Evolutionary conservation across 768 basidiomycete species (phyloP), one percentile per base, ranked within the genome.

Genomic region (Auriculariales sp.): DNA sequence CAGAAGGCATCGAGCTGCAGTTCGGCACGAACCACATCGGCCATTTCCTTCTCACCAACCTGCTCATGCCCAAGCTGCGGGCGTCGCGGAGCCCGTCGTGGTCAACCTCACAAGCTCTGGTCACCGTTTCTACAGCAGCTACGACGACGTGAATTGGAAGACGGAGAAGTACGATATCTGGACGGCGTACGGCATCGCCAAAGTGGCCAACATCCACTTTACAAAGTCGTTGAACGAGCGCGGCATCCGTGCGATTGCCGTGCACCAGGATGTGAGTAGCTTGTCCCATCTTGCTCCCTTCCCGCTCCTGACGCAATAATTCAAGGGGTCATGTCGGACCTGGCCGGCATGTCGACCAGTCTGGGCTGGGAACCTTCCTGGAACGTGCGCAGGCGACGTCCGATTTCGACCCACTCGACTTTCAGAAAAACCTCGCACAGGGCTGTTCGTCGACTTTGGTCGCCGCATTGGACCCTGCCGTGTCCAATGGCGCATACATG

Each of bases 131-230:
- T 19, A 25, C 19, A 25, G 39, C 39, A 25, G 27, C 39, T 44
- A 24, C 22, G 22, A 25, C 14, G 39, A 44, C 24, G 12, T n/a
- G 14, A 44, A 44, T 25, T 44, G 12, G 2, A 25, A 28, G 39
- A 44, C 22, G 39, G 10, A 12, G 39, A 19, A 19, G 39, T 44
- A 44, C 39, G 27, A 44, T 15, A 4, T 9, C 6, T 44, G 39
- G 39, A 25, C 4, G 22, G 39, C 39, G 14, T 67, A 67, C 55
- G 66, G 63, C 7, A 64, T 68, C 46, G 62, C 66, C 19, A 68
- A 70, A 54, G 61, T 69, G 50, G 67, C 68, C n/a, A 64, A 64
- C 59, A 62, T 70, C 49, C 58, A 68, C 17, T 70, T 66, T 57
- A 57, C 60, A 49, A 68, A 63, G 39, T 44, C 39, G 22, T 25